Evolutionary conservation across 2,329 filamentous ascomycete genomes (phyloP).

Genomic region (Aspergillus bombycis): DNA sequence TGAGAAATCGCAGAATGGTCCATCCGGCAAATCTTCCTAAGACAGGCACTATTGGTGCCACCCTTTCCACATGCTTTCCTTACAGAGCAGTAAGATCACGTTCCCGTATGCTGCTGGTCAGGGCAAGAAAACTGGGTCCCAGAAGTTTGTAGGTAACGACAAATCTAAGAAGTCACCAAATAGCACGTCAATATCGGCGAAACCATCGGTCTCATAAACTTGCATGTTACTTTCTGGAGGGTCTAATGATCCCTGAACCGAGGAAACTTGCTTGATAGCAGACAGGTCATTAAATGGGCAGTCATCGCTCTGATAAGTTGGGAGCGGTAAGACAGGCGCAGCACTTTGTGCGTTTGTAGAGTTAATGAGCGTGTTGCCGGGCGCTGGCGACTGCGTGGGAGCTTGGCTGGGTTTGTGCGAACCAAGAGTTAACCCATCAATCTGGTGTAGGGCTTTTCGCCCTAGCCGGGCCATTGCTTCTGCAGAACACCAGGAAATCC

Average conservation of each 20-base stretch:
- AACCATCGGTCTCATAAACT: conserved; percentile 41
- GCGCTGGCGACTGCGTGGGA: neutral
- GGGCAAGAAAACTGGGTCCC: conserved; percentile 38
- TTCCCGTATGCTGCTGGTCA: conserved; percentile 5
- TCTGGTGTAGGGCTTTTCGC: conserved; percentile 39
- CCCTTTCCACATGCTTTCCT: neutral
- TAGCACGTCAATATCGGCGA: conserved; percentile 39
- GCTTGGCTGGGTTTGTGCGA: conserved; percentile 20
- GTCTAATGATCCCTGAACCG: conserved; percentile 37
- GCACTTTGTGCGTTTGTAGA: neutral
- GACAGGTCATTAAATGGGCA: neutral
- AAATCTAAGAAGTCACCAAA: conserved; percentile 42
- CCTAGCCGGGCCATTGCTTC: conserved; percentile 47
- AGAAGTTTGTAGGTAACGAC: conserved; percentile 40
- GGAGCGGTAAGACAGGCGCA: neutral
- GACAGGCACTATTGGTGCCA: neutral
- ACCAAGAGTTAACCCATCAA: conserved; percentile 23
- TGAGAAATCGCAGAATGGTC: neutral
- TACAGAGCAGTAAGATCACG: neutral
- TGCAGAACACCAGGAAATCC: conserved; percentile 43
- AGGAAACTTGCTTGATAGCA: neutral
- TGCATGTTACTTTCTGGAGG: conserved; percentile 50
- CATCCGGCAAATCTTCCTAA: neutral
- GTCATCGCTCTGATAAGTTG: conserved; percentile 2
- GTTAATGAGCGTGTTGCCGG: neutral